A percentile compares a stretch with the other conserved stretches of the same genome.
These are phyloP conservation scores for Linaria vulgaris DNA, from an alignment of 257 asterid species.

Conservation along the genomic window DNA sequence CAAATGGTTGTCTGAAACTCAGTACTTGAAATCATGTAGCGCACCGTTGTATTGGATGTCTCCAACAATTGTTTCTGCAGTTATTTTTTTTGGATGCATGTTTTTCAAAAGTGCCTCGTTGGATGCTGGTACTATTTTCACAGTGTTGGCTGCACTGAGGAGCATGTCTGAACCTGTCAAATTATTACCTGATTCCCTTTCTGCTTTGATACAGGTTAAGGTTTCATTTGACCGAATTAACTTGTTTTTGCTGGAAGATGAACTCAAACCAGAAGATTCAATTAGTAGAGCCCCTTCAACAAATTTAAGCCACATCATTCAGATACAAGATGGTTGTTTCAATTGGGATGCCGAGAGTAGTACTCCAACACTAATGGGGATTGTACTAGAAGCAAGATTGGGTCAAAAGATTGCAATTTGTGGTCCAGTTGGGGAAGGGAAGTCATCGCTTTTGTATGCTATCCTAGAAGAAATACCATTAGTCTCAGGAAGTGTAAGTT, in stretches of 20 bases:
- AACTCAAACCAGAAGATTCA: slow-evolving; percentile 39
- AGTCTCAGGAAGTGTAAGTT: slow-evolving; percentile 62
- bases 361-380: slow-evolving; percentile 32
- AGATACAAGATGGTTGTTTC: slow-evolving; percentile 46
- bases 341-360: slow-evolving; percentile 53
- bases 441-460: slow-evolving; percentile 64
- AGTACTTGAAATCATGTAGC: slow-evolving; percentile 36
- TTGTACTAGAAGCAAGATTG: slow-evolving; percentile 32
- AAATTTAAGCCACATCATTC: slow-evolving; percentile 27
- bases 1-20: slow-evolving; percentile 61
- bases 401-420: slow-evolving; percentile 73
- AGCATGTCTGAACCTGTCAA: slow-evolving; percentile 67
- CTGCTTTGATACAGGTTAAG: slow-evolving; percentile 60
- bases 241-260: slow-evolving; percentile 62
- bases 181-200: slow-evolving; percentile 58
- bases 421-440: slow-evolving; percentile 80
- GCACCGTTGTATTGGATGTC: slow-evolving; percentile 64
- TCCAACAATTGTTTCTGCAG: slow-evolving; percentile 64
- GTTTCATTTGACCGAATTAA: slow-evolving; percentile 68
- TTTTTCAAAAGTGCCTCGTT: slow-evolving; percentile 51
- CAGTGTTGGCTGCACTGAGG: slow-evolving; percentile 64
- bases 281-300: not conserved
- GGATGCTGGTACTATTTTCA: slow-evolving; percentile 64
- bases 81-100: slow-evolving; percentile 56
- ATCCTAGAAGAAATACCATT: slow-evolving; percentile 70